A percentile compares a stretch with the other conserved stretches of the same genome.
Evolutionary conservation across 1,284 basidiomycete genomes (phyloP).

Genomic region (Microbotryum scabiosae): DNA sequence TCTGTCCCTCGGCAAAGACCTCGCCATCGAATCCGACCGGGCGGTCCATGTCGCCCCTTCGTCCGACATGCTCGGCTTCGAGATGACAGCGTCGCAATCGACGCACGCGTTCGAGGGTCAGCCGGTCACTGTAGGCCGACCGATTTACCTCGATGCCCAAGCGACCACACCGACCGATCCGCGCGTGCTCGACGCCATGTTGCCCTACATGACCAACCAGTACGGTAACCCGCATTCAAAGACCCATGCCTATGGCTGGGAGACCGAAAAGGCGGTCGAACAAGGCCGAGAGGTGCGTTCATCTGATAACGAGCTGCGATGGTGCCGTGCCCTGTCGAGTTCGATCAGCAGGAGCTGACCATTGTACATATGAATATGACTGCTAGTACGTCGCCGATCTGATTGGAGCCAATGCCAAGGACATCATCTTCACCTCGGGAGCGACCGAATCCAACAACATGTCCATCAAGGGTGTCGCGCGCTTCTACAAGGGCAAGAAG

Average conservation of each 20-base stretch:
- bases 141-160: constrained; percentile 90
- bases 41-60: constrained; percentile 13
- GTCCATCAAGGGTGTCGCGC: constrained; percentile 93
- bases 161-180: constrained; percentile 98
- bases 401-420: constrained; percentile 89
- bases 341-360: neutral
- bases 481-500: constrained; percentile 77
- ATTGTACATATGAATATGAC: neutral
- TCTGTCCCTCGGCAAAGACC: constrained; percentile 10
- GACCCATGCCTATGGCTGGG: constrained; percentile 99
- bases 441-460: constrained; percentile 99
- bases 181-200: constrained; percentile 92
- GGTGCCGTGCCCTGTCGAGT: neutral
- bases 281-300: constrained; percentile 66
- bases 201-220: constrained; percentile 91
- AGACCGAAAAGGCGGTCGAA: constrained; percentile 90
- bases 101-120: neutral
- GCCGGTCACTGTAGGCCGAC: constrained; percentile 44
- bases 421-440: constrained; percentile 95
- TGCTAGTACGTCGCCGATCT: constrained; percentile 74
- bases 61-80: constrained; percentile 26
- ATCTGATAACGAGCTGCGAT: too few species aligned
- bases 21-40: constrained; percentile 6
- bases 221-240: constrained; percentile 97
- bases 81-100: constrained; percentile 10